phyloP scores from a whole-genome alignment of 768 basidiomycete genomes.

The Serendipita sp. region DNA sequence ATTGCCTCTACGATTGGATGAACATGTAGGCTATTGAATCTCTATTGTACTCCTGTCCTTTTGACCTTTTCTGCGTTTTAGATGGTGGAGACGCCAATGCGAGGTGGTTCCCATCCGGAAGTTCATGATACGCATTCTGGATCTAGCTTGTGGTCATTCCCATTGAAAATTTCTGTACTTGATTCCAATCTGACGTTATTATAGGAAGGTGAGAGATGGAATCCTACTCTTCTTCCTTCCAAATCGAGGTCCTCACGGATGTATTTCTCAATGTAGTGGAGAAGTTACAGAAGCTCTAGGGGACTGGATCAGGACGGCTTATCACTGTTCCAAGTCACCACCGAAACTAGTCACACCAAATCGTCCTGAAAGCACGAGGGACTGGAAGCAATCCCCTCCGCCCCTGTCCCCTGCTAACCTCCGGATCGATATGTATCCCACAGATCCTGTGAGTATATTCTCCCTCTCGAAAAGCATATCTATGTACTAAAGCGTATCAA shows the following conservation, averaged over 20 bases:
- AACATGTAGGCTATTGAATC: conserved; percentile 27
- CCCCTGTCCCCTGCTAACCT: conserved; percentile 19
- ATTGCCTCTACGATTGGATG: conserved; percentile 37
- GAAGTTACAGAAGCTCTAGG: conserved; percentile 44
- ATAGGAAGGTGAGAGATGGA: neutral
- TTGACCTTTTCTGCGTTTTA: conserved; percentile 12
- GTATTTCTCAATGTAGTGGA: conserved; percentile 30
- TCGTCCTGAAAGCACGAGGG: conserved; percentile 16
- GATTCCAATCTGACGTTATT: neutral
- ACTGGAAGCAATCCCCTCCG: conserved; percentile 23
- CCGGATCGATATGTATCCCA: conserved; percentile 23
- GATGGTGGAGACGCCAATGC: conserved; percentile 23
- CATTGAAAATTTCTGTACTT: neutral
- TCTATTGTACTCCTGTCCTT: conserved; percentile 14
- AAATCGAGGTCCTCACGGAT: too few relatives aligned
- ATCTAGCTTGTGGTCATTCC: conserved; percentile 38
- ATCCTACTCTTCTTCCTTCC: too few relatives aligned
- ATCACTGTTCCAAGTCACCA: conserved; percentile 13
- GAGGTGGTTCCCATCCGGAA: too few relatives aligned
- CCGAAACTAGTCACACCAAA: conserved; percentile 13
- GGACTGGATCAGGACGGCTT: conserved; percentile 42
- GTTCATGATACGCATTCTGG: conserved; percentile 35
- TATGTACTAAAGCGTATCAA: too few relatives aligned
- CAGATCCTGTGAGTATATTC: conserved; percentile 42
- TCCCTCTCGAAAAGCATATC: too few relatives aligned